Percentiles rank a stretch among this genome's conserved stretches.
These are phyloP conservation scores for Barnettozyma sucrosica DNA, from an alignment of 805 yeast genomes.

Conservation along the genomic window DNA sequence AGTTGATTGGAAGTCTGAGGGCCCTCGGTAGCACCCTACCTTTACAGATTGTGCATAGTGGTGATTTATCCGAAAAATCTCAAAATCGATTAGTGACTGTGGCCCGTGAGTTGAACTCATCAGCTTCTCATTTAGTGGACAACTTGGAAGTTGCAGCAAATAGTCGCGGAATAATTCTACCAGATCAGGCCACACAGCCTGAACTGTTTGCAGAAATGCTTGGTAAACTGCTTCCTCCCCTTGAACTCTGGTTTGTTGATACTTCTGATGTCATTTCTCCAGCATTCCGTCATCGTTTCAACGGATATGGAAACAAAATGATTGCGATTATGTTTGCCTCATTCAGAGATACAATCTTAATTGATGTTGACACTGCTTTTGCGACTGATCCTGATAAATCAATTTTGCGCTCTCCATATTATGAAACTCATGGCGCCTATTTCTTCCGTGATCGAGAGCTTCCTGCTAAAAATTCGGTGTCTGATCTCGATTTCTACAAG, in stretches of 20 bases:
- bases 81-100: constrained; percentile 29
- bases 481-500: constrained; percentile 34
- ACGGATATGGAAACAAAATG: constrained; percentile 40
- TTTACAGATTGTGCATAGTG: constrained; percentile 34
- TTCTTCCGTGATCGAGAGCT: constrained; percentile 45
- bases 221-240: constrained; percentile 24
- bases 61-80: constrained; percentile 28
- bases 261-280: constrained; percentile 21
- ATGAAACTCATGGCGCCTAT: constrained; percentile 30
- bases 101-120: constrained; percentile 23
- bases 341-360: constrained; percentile 41
- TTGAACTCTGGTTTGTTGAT: constrained; percentile 39
- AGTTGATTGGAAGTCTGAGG: constrained; percentile 36
- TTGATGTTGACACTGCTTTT: constrained; percentile 48
- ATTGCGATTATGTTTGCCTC: constrained; percentile 42
- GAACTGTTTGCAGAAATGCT: constrained; percentile 1
- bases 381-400: constrained; percentile 33
- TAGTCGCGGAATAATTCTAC: constrained; percentile 1
- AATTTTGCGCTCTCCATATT: constrained; percentile 29
- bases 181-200: background rate
- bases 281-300: constrained; percentile 23
- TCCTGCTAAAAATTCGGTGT: constrained; percentile 19
- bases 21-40: constrained; percentile 33
- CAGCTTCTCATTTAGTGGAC: constrained; percentile 12
- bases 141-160: constrained; percentile 6